These are phyloP conservation scores for Graphiopsis chlorocephala DNA, from an alignment of 2,329 filamentous ascomycete genomes.

Conservation along the genomic window DNA sequence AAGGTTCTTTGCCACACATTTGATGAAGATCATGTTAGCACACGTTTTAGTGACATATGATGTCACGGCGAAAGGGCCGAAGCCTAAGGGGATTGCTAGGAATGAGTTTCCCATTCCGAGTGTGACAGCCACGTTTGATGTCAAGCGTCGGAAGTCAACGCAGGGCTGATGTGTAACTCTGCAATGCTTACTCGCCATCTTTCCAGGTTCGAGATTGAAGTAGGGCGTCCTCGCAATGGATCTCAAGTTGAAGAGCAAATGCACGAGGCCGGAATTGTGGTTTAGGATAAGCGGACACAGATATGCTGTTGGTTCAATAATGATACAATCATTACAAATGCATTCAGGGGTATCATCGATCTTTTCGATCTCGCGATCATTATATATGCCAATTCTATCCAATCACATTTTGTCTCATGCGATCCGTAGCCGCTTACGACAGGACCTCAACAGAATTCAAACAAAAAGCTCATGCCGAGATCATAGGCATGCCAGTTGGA, in stretches of 20 bases:
- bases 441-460: neutral
- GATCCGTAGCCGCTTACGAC: neutral
- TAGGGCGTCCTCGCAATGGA: neutral
- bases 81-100: slow-evolving; percentile 6
- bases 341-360: neutral
- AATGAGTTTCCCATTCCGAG: slow-evolving; percentile 8
- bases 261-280: neutral
- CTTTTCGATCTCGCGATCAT: neutral
- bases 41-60: slow-evolving; percentile 45
- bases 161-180: neutral
- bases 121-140: neutral
- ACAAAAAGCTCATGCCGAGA: neutral
- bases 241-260: neutral
- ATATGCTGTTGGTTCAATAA: neutral
- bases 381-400: neutral
- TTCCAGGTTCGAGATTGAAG: neutral
- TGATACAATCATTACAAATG: neutral
- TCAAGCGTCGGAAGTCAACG: neutral
- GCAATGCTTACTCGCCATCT: neutral
- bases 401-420: neutral
- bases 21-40: slow-evolving; percentile 47
- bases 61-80: slow-evolving; percentile 20
- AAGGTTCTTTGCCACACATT: slow-evolving; percentile 46
- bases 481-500: neutral
- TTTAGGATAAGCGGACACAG: neutral